phyloP scores from a whole-genome alignment of 352 stramenopile species.

The Phytophthora meadii region DNA sequence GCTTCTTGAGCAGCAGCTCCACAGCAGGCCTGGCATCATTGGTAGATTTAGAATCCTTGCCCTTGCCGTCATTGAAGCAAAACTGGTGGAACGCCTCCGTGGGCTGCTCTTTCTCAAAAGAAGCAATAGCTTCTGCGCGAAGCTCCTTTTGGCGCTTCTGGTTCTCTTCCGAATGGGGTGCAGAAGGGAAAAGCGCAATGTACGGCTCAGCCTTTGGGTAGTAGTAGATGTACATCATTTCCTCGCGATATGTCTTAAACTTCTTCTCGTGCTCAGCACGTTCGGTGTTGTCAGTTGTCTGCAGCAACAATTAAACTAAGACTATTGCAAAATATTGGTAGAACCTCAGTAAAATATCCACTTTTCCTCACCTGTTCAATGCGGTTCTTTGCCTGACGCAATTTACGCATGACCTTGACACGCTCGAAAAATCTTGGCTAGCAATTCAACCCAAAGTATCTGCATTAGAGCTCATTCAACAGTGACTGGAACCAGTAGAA shows the following conservation, averaged over 20 bases:
- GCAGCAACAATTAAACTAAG: slow-evolving; percentile 3
- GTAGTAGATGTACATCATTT: slow-evolving; percentile 89
- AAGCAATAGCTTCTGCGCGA: slow-evolving; percentile 48
- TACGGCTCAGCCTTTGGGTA: slow-evolving; percentile 77
- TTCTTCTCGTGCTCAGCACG: slow-evolving; percentile 46
- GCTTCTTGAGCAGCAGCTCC: slow-evolving; percentile 68
- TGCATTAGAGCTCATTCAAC: neutral
- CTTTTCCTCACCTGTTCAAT: slow-evolving; percentile 42
- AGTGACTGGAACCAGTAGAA: neutral
- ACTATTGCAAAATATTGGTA: too few species aligned
- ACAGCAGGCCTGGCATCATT: slow-evolving; percentile 36
- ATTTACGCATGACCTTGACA: slow-evolving; percentile 86
- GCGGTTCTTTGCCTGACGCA: slow-evolving; percentile 60
- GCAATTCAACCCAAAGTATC: slow-evolving; percentile 4
- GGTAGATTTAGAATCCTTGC: slow-evolving; percentile 18
- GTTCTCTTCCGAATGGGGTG: slow-evolving; percentile 59
- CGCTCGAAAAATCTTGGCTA: slow-evolving; percentile 85
- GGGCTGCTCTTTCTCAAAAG: slow-evolving; percentile 66
- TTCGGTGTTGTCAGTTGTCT: slow-evolving; percentile 53
- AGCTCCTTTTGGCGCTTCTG: slow-evolving; percentile 57
- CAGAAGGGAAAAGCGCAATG: slow-evolving; percentile 70
- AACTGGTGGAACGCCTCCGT: slow-evolving; percentile 76
- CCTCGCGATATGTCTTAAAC: slow-evolving; percentile 54
- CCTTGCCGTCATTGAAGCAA: slow-evolving; percentile 67
- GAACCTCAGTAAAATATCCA: too few species aligned